Base-by-base conservation (phyloP, 2,329 filamentous ascomycete species). In the Fusarium penzigii region DNA sequence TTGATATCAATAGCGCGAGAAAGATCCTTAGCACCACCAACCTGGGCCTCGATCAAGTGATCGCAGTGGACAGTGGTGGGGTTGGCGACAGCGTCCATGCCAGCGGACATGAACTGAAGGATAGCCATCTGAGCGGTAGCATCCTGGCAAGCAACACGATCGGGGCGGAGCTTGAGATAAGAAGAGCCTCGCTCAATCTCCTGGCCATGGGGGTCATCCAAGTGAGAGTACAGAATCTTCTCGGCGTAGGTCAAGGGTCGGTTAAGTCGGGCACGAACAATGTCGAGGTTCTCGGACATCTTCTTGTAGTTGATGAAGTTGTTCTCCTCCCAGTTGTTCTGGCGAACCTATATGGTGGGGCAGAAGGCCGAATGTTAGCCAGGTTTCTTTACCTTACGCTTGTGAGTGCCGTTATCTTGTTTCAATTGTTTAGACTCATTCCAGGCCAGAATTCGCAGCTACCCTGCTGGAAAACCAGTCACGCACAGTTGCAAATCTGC, bases 221-320 rank as follows among this genome's bases (percentile, higher is more conserved):
- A 82, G 78, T 99, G 94, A 58, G 93, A 97, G 84, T 99, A 99
- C 67, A 97, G 84, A 69, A 99, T 92, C 86, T 99, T 99, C 85
- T 99, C 94, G 73, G 92, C 90, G 74, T 88, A 96, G 66, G 92
- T 94, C 68, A 99, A 85, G 65, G 94, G 94, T 66, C 90, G 88
- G 80, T 96, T 96, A 64, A 99, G 84, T 69, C 94, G 88, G 68
- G 80, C 75, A 70, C 94, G 90, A 65, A 99, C 94, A 74, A 99
- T 86, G 68, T 86, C 81, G 56, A 99, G 85, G 84, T 96, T 97
- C 81, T 97, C 92, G 67, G 89, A 92, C 92, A 97, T 97, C 85
- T 97, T 97, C 85, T 90, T 92, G 76, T 99, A 99, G 84, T 97
- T 96, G 83, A 97, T 96, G 83, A 91, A 97, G 84, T 95, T 94